These are phyloP conservation scores for Neolentinus lepideus DNA, from an alignment of 1,284 basidiomycete species.

Conservation along the genomic window DNA sequence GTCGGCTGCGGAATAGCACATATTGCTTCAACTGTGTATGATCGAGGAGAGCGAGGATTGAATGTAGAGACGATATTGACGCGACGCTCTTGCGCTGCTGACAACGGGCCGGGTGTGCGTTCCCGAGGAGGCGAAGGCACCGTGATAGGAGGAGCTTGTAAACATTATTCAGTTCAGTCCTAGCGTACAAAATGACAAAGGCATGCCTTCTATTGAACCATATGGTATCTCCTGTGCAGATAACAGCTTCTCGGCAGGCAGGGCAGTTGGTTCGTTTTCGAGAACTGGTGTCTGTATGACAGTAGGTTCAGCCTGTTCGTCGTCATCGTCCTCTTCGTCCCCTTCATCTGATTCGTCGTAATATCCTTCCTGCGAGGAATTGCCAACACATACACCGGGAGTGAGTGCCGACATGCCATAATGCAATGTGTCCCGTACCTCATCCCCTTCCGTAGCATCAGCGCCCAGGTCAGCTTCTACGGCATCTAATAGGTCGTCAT, in stretches of 20 bases:
- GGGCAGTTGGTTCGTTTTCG: background rate
- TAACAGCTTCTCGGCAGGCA: background rate
- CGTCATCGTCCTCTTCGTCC: constrained; percentile 48
- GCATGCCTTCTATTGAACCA: background rate
- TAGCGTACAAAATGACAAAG: background rate
- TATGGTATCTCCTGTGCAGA: background rate
- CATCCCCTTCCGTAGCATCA: constrained; percentile 21
- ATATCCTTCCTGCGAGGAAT: constrained; percentile 36
- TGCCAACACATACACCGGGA: background rate
- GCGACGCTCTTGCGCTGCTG: constrained; percentile 50
- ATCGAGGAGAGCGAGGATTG: constrained; percentile 28
- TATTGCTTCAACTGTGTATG: constrained; percentile 87
- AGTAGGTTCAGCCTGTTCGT: constrained; percentile 27
- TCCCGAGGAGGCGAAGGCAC: constrained; percentile 26
- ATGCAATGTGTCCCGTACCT: constrained; percentile 13
- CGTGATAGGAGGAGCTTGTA: background rate
- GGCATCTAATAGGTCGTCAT: constrained; percentile 46
- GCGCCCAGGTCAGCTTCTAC: constrained; percentile 44
- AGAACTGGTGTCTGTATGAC: background rate
- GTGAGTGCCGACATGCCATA: constrained; percentile 1
- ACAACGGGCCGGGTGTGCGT: constrained; percentile 29
- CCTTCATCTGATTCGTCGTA: constrained; percentile 51
- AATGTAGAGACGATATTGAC: constrained; percentile 16
- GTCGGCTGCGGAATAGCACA: constrained; percentile 87
- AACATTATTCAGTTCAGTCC: background rate